These are phyloP conservation scores for Globisporangium orthogonon DNA, from an alignment of 352 stramenopile species.

Conservation along the genomic window DNA sequence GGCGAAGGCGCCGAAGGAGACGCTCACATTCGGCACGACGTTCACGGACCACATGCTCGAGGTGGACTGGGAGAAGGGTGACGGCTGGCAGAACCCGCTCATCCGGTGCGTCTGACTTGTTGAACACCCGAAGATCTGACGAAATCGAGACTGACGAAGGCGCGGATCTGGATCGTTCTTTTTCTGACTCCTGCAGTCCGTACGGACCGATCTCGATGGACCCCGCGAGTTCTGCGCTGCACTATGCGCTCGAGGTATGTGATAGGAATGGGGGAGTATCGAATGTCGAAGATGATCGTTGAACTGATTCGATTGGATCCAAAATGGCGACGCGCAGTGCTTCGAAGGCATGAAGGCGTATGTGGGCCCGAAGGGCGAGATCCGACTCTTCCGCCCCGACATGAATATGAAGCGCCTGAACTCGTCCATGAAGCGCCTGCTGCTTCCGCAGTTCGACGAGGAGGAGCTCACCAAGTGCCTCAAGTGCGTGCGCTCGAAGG, in stretches of 20 bases:
- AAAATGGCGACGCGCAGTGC: conserved; percentile 36
- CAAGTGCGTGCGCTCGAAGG: conserved; percentile 30
- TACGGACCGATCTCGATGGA: conserved; percentile 90
- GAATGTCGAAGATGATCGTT: not conserved
- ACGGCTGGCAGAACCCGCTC: conserved; percentile 81
- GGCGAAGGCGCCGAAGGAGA: conserved; percentile 72
- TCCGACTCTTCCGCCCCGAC: conserved; percentile 94
- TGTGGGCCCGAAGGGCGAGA: conserved; percentile 67
- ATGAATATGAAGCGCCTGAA: conserved; percentile 96
- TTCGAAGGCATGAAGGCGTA: conserved; percentile 97
- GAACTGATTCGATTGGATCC: not conserved
- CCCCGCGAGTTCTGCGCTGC: conserved; percentile 88
- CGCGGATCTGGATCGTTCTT: not conserved
- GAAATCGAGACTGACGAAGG: not conserved
- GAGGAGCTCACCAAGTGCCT: conserved; percentile 91
- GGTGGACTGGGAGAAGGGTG: conserved; percentile 84
- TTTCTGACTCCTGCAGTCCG: conserved; percentile 25
- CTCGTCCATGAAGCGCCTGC: conserved; percentile 90
- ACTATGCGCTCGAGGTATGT: conserved; percentile 89
- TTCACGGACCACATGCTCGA: conserved; percentile 98
- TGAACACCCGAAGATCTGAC: not conserved
- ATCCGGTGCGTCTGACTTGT: conserved; percentile 51
- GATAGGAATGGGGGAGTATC: not conserved
- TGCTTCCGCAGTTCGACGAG: conserved; percentile 88
- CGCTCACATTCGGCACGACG: conserved; percentile 92